These are phyloP conservation scores for Dysphania ambrosioides DNA, from an alignment of 148 eudicot species.

Conservation along the genomic window DNA sequence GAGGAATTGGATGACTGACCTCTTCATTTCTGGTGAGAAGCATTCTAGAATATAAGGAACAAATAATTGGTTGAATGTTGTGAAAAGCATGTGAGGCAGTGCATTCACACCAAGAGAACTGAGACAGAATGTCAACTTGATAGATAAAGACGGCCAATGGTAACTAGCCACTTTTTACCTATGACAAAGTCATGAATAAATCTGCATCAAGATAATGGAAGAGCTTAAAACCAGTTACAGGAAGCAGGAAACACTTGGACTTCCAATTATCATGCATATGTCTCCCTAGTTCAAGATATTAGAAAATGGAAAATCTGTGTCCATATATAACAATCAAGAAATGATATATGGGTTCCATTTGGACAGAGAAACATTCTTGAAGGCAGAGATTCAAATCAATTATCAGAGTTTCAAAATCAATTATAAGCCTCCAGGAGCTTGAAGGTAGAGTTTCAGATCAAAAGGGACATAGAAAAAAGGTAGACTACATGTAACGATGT, in stretches of 20 bases:
- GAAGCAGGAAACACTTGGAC: not conserved
- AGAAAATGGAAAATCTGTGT: no score
- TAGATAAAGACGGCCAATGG: not conserved
- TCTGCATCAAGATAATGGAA: not conserved
- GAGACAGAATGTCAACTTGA: constrained; percentile 2
- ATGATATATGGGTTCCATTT: no score
- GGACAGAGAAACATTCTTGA: not conserved
- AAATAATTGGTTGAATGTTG: no score
- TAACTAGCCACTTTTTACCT: not conserved
- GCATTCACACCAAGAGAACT: no score
- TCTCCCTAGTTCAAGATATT: not conserved
- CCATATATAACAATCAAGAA: no score
- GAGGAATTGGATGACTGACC: not conserved
- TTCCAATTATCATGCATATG: not conserved
- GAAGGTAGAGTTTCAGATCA: not conserved
- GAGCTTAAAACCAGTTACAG: not conserved
- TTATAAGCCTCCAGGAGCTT: no score
- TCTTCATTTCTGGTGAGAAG: not conserved
- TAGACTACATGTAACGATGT: no score
- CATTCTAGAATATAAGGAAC: no score
- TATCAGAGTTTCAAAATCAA: no score
- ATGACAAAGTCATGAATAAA: not conserved
- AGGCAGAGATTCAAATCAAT: not conserved
- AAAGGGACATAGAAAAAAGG: no score
- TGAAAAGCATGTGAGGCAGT: no score